Conservation (phyloP, 495 filamentous ascomycete genomes). For the Aspergillus olivimuriae region DNA sequence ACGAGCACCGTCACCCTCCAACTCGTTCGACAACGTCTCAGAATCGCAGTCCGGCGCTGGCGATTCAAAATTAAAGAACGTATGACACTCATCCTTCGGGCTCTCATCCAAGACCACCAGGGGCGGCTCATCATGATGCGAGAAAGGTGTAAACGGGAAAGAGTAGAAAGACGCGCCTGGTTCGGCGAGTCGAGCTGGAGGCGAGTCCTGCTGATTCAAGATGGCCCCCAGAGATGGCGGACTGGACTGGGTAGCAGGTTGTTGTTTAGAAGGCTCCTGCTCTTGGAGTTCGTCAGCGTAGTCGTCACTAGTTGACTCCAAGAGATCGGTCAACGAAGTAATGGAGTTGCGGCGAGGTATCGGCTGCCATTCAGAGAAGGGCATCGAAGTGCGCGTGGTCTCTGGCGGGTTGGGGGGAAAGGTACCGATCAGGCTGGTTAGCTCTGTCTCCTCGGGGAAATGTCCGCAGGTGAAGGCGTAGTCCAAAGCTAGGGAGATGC, state of each 20-base stretch:
- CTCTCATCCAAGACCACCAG: background rate
- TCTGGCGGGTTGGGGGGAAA: too few relatives aligned
- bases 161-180: too few relatives aligned
- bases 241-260: background rate
- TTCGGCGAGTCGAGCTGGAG: too few relatives aligned
- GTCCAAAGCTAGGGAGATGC: slow-evolving; percentile 1
- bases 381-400: too few relatives aligned
- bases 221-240: background rate
- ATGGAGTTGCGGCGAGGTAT: too few relatives aligned
- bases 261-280: too few relatives aligned
- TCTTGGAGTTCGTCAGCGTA: background rate
- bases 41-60: background rate
- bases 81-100: slow-evolving; percentile 1
- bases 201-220: background rate
- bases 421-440: background rate
- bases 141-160: background rate
- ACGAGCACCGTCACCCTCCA: background rate
- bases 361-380: too few relatives aligned
- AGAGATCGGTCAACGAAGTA: background rate
- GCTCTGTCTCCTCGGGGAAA: slow-evolving; percentile 1
- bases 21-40: background rate
- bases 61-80: slow-evolving; percentile 2
- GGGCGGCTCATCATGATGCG: background rate
- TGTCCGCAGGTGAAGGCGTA: slow-evolving; percentile 1
- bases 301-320: background rate